phyloP scores from a whole-genome alignment of 2,329 filamentous ascomycete species.

The Aspergillus fumigatus region DNA sequence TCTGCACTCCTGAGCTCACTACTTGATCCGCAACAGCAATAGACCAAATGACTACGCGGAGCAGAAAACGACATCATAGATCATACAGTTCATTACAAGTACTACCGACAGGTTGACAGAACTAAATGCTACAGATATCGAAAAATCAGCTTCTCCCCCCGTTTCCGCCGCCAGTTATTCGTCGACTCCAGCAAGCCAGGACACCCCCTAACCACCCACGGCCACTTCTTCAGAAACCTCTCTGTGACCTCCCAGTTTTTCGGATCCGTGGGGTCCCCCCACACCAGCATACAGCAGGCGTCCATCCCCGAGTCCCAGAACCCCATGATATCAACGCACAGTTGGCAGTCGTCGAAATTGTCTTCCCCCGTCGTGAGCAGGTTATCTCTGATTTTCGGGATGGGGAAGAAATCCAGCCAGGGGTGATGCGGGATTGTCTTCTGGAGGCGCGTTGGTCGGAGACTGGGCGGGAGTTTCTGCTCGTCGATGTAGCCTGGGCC shows the following conservation, averaged over 20 bases:
- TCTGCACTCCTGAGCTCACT: neutral
- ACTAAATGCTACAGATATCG: conserved; percentile 18
- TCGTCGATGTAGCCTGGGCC: conserved; percentile 6
- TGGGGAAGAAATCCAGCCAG: conserved; percentile 30
- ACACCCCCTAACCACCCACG: conserved; percentile 24
- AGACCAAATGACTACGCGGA: neutral
- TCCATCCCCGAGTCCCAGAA: conserved; percentile 21
- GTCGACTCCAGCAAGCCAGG: conserved; percentile 21
- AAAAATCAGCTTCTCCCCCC: conserved; percentile 25
- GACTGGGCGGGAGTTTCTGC: conserved; percentile 19
- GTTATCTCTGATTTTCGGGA: conserved; percentile 40
- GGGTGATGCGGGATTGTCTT: conserved; percentile 38
- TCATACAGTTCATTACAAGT: neutral
- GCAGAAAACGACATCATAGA: too few species aligned
- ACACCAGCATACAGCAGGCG: conserved; percentile 42
- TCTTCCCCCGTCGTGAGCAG: conserved; percentile 27
- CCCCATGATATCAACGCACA: conserved; percentile 38
- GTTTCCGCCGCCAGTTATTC: conserved; percentile 21
- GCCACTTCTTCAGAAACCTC: conserved; percentile 46
- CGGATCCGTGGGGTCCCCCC: conserved; percentile 46
- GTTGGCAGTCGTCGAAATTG: conserved; percentile 29
- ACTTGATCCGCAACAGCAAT: neutral
- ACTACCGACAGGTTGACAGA: neutral
- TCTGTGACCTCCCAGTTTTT: conserved; percentile 47
- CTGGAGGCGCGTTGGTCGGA: conserved; percentile 40